Evolutionary conservation across 768 basidiomycete species (phyloP).

Genomic region (Auriscalpium orientale): DNA sequence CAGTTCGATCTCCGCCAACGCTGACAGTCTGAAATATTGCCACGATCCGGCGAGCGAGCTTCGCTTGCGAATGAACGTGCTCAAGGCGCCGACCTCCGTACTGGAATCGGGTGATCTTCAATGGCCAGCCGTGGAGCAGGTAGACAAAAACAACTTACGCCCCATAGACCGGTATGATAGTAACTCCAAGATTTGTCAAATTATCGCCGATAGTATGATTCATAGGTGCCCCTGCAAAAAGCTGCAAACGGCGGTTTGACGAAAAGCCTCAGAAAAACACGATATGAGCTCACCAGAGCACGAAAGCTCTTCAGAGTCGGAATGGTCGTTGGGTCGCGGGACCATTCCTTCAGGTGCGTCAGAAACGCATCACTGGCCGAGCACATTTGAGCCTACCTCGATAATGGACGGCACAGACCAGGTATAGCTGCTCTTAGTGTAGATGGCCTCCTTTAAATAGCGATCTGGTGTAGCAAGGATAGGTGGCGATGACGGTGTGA

Average conservation of each 20-base stretch:
- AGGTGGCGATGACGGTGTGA: constrained; percentile 18
- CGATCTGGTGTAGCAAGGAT: constrained; percentile 17
- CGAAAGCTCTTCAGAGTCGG: constrained; percentile 5
- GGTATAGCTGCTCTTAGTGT: constrained; percentile 6
- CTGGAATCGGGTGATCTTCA: neutral
- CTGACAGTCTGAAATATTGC: constrained; percentile 28
- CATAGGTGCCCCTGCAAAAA: constrained; percentile 33
- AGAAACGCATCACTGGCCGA: neutral
- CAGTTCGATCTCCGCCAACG: constrained; percentile 20
- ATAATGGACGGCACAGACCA: constrained; percentile 20
- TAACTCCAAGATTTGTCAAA: constrained; percentile 27
- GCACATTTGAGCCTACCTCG: constrained; percentile 14
- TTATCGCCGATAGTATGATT: constrained; percentile 28
- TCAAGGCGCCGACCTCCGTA: constrained; percentile 16
- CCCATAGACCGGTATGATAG: constrained; percentile 28
- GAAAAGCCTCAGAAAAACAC: neutral
- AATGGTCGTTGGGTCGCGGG: constrained; percentile 7
- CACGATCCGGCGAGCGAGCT: constrained; percentile 19
- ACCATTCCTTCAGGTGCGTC: constrained; percentile 15
- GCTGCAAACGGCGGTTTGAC: constrained; percentile 16
- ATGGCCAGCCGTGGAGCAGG: neutral
- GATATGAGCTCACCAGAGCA: constrained; percentile 5
- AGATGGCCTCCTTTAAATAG: constrained; percentile 5
- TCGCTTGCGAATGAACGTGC: constrained; percentile 1
- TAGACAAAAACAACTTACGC: constrained; percentile 19